Conservation (phyloP, 805 yeast genomes). For the Metschnikowia anglica region DNA sequence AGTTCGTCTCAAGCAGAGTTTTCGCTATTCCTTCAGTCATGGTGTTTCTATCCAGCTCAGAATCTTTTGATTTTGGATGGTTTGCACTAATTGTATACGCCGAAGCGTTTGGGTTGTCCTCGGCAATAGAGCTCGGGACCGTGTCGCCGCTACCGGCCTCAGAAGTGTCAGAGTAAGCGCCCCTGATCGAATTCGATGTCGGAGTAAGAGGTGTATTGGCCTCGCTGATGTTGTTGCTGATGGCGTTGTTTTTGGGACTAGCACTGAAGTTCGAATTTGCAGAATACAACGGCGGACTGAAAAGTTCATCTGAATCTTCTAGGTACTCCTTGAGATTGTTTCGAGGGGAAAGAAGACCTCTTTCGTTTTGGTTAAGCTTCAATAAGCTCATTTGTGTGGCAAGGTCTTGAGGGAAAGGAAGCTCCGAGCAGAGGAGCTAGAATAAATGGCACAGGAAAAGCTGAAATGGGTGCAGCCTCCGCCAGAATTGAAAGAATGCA, state of each 20-base stretch:
- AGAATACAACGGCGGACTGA: slow-evolving; percentile 10
- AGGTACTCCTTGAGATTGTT: slow-evolving; percentile 1
- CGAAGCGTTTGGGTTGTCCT: slow-evolving; percentile 15
- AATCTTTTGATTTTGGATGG: slow-evolving; percentile 9
- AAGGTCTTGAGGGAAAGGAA: not conserved
- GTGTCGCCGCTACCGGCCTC: slow-evolving; percentile 21
- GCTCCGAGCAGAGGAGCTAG: not conserved
- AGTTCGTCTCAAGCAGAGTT: not conserved
- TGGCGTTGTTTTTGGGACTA: slow-evolving; percentile 2
- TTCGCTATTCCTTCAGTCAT: slow-evolving; percentile 10
- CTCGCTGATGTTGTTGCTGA: slow-evolving; percentile 17
- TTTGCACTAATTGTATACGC: slow-evolving; percentile 8
- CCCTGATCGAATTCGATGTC: slow-evolving; percentile 16
- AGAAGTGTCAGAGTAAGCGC: slow-evolving; percentile 17
- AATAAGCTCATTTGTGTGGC: slow-evolving; percentile 10
- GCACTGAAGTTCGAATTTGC: slow-evolving; percentile 1
- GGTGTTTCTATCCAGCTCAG: slow-evolving; percentile 17
- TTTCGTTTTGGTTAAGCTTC: slow-evolving; percentile 6
- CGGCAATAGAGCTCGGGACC: slow-evolving; percentile 20
- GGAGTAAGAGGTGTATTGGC: slow-evolving; percentile 19
- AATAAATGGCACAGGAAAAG: not conserved
- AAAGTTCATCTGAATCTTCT: slow-evolving; percentile 4
- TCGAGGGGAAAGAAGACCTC: slow-evolving; percentile 8
- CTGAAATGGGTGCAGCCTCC: not conserved
- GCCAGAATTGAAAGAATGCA: not conserved